These are phyloP conservation scores for Grosmannia clavigera DNA, from an alignment of 2,329 filamentous ascomycete species.

Conservation along the genomic window DNA sequence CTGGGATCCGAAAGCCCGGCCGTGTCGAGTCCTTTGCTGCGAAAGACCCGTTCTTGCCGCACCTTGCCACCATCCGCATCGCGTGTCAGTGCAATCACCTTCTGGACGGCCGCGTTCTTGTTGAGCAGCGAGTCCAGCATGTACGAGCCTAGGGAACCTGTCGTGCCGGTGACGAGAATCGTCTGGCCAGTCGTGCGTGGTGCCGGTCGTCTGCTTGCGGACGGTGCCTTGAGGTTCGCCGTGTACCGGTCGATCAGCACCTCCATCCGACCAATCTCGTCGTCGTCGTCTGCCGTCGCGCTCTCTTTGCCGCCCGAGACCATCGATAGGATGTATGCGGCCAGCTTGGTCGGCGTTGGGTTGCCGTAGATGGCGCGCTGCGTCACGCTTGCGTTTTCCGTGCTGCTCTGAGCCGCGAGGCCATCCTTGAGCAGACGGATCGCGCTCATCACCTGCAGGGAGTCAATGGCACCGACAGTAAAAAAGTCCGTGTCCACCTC, in stretches of 20 bases:
- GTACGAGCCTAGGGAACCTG: slow-evolving; percentile 36
- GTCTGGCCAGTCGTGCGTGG: slow-evolving; percentile 19
- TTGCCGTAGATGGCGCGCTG: slow-evolving; percentile 27
- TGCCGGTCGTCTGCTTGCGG: slow-evolving; percentile 17
- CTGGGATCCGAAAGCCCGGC: slow-evolving; percentile 21
- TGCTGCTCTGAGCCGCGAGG: slow-evolving; percentile 9
- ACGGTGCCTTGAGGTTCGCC: slow-evolving; percentile 15
- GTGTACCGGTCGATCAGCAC: slow-evolving; percentile 22
- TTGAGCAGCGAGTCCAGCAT: slow-evolving; percentile 26
- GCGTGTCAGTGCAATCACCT: slow-evolving; percentile 37
- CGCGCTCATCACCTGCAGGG: slow-evolving; percentile 27
- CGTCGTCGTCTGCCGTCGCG: slow-evolving; percentile 12
- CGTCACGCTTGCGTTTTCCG: slow-evolving; percentile 22
- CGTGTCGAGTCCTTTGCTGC: background rate
- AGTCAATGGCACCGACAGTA: slow-evolving; percentile 25
- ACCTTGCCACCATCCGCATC: slow-evolving; percentile 24
- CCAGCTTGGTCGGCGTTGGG: slow-evolving; percentile 23
- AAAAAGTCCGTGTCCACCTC: slow-evolving; percentile 26
- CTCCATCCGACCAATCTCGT: slow-evolving; percentile 22
- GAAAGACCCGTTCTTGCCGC: slow-evolving; percentile 25
- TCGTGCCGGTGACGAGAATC: slow-evolving; percentile 35
- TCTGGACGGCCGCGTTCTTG: slow-evolving; percentile 14
- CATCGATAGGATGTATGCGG: slow-evolving; percentile 17
- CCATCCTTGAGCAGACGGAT: slow-evolving; percentile 22
- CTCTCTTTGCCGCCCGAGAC: background rate